These are phyloP conservation scores for Entelexis sorbosivorans DNA, from an alignment of 1,139 yeast species.

Conservation along the genomic window DNA sequence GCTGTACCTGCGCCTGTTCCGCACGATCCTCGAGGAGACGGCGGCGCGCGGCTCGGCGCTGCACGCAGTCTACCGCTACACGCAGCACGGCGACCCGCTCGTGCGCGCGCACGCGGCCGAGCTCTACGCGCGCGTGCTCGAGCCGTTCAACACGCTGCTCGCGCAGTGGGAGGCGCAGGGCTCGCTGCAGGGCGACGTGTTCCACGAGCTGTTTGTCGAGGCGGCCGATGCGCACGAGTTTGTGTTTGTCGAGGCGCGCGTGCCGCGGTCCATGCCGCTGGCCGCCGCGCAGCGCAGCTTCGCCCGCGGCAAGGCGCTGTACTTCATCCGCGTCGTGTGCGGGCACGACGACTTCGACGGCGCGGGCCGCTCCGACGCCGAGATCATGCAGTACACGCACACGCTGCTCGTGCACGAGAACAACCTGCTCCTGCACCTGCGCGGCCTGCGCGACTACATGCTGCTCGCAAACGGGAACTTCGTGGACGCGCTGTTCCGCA, in stretches of 20 bases:
- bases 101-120: constrained; percentile 38
- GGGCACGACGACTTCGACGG: constrained; percentile 46
- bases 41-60: constrained; percentile 37
- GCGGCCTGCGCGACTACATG: constrained; percentile 53
- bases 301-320: constrained; percentile 69
- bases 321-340: constrained; percentile 57
- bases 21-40: constrained; percentile 33
- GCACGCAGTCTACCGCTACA: constrained; percentile 41
- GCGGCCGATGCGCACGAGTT: constrained; percentile 29
- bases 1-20: constrained; percentile 46
- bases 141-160: constrained; percentile 54
- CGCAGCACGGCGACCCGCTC: constrained; percentile 52
- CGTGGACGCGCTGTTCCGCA: constrained; percentile 47
- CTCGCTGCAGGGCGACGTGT: constrained; percentile 40
- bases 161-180: constrained; percentile 65
- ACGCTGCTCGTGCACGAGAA: constrained; percentile 41
- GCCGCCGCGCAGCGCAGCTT: constrained; percentile 46
- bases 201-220: constrained; percentile 58
- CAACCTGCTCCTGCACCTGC: constrained; percentile 45
- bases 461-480: constrained; percentile 72
- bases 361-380: constrained; percentile 39
- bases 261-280: constrained; percentile 50
- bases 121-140: constrained; percentile 41
- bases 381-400: constrained; percentile 47
- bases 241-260: constrained; percentile 31